Percentiles rank a stretch among this genome's conserved stretches.
Conservation (phyloP, 2,329 filamentous ascomycete species). For the Nemania diffusa region DNA sequence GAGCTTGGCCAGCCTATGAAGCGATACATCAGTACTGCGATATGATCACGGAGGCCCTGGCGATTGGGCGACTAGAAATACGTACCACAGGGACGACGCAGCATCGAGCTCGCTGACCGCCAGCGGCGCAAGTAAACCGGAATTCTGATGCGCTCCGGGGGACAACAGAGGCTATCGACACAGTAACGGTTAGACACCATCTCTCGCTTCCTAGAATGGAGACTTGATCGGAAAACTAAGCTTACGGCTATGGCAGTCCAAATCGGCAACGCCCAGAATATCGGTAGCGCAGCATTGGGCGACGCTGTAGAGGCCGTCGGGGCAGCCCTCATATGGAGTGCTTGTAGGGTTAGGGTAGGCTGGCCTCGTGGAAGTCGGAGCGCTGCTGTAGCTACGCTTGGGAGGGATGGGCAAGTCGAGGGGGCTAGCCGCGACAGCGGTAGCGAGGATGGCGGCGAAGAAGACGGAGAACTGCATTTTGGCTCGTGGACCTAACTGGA, state of each 20-base stretch:
- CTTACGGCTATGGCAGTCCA: slow-evolving; percentile 20
- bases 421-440: slow-evolving; percentile 26
- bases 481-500: neutral
- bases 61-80: neutral
- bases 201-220: neutral
- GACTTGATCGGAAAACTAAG: neutral
- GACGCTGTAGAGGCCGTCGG: slow-evolving; percentile 22
- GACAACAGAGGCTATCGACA: slow-evolving; percentile 8
- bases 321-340: slow-evolving; percentile 11
- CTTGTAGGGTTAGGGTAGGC: neutral
- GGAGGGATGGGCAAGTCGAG: slow-evolving; percentile 21
- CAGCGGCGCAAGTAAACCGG: slow-evolving; percentile 19
- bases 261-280: slow-evolving; percentile 19
- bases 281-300: slow-evolving; percentile 32
- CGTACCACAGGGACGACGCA: slow-evolving; percentile 23
- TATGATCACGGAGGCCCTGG: neutral
- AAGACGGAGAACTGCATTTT: slow-evolving; percentile 33
- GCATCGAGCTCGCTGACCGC: slow-evolving; percentile 25
- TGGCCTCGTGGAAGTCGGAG: slow-evolving; percentile 9
- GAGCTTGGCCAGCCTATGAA: slow-evolving; percentile 16
- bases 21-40: slow-evolving; percentile 4
- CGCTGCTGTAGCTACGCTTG: neutral
- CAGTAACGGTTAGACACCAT: neutral
- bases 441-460: slow-evolving; percentile 23
- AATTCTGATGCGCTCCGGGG: slow-evolving; percentile 17